These are phyloP conservation scores for Conringia planisiliqua DNA, from an alignment of 345 rosid species.

Conservation along the genomic window DNA sequence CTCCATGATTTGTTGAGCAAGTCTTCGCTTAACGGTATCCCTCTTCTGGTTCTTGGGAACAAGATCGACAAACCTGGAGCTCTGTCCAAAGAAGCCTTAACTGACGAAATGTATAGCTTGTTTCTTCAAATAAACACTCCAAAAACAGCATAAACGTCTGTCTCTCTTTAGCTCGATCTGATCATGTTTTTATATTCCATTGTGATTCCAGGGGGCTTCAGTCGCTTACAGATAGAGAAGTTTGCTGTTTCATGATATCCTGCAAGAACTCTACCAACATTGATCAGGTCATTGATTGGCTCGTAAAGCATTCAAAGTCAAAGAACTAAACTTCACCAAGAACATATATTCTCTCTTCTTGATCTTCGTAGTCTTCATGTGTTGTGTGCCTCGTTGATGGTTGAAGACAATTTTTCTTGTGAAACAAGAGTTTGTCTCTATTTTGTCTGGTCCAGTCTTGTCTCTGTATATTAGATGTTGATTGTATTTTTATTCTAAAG, in stretches of 20 bases:
- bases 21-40: conserved; percentile 58
- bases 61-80: conserved; percentile 71
- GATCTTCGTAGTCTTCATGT: conserved; percentile 18
- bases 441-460: background rate
- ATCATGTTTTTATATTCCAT: background rate
- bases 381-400: background rate
- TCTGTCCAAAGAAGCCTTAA: conserved; percentile 51
- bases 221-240: conserved; percentile 55
- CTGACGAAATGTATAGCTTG: conserved; percentile 50
- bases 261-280: conserved; percentile 77
- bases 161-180: background rate
- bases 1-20: conserved; percentile 72
- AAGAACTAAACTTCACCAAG: conserved; percentile 42
- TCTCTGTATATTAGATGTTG: conserved; percentile 16
- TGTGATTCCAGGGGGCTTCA: conserved; percentile 52
- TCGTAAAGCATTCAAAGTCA: conserved; percentile 66
- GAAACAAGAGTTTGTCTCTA: conserved; percentile 15
- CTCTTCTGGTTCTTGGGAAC: conserved; percentile 67
- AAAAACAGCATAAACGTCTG: background rate
- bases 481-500: background rate
- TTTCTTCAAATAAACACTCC: background rate
- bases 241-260: conserved; percentile 68
- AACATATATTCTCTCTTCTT: conserved; percentile 9
- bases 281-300: conserved; percentile 68
- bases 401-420: conserved; percentile 2